Conservation (phyloP, 108 stramenopile species). For the Licmophora abbreviata region DNA sequence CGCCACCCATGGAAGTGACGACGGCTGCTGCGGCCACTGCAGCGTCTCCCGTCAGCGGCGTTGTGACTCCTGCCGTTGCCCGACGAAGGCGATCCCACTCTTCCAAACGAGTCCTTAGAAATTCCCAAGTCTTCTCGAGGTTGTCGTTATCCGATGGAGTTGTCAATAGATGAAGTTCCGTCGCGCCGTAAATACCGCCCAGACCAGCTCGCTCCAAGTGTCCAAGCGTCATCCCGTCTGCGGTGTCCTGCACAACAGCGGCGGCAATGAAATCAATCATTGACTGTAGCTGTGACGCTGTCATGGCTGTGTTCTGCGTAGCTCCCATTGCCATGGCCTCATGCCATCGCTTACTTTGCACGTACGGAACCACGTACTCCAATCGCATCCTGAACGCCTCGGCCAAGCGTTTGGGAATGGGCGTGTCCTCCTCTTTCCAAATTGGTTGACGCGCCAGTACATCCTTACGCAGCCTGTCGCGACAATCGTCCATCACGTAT, state of each 20-base stretch:
- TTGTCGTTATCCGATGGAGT: no score
- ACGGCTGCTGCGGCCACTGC: constrained; percentile 8
- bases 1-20: constrained; percentile 6
- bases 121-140: constrained; percentile 51
- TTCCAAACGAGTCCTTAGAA: constrained; percentile 18
- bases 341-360: constrained; percentile 54
- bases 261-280: constrained; percentile 50
- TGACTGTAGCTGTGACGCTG: constrained; percentile 46
- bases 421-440: neutral
- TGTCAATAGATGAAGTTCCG: constrained; percentile 72
- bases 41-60: neutral
- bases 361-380: constrained; percentile 29
- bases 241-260: neutral
- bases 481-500: constrained; percentile 76
- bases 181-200: constrained; percentile 64
- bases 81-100: neutral
- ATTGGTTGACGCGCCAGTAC: constrained; percentile 12
- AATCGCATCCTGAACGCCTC: constrained; percentile 26
- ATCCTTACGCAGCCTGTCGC: constrained; percentile 33
- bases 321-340: constrained; percentile 80
- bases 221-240: constrained; percentile 7
- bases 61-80: neutral
- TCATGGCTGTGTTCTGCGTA: constrained; percentile 37
- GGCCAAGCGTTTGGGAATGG: constrained; percentile 17
- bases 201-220: constrained; percentile 33